Evolutionary conservation across 192 early-diverging fungal species (phyloP).

Genomic region (Podila minutissima): DNA sequence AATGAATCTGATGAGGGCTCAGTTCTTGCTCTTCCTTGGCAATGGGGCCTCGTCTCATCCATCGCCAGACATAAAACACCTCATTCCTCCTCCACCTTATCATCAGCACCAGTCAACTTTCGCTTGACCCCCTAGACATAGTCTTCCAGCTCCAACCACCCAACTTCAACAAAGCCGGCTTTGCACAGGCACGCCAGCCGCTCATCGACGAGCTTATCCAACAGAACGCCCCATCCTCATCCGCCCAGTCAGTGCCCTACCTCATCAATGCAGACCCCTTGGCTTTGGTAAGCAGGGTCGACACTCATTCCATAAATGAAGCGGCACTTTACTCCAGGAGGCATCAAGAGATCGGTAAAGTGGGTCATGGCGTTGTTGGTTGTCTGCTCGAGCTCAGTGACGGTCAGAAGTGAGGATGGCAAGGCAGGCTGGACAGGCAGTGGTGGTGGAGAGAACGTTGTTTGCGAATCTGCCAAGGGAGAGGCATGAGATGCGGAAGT

Average conservation of each 20-base stretch:
- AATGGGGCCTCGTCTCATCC: constrained; percentile 15
- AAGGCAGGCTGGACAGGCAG: constrained; percentile 1
- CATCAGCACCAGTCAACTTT: constrained; percentile 9
- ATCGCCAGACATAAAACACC: constrained; percentile 22
- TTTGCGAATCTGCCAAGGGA: background rate
- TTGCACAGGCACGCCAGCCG: constrained; percentile 17
- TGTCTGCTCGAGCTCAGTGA: constrained; percentile 15
- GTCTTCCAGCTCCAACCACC: constrained; percentile 24
- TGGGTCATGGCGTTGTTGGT: constrained; percentile 23
- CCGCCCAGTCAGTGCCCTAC: constrained; percentile 25
- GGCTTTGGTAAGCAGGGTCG: constrained; percentile 17
- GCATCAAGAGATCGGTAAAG: constrained; percentile 14
- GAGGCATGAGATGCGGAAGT: background rate
- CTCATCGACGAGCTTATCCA: constrained; percentile 27
- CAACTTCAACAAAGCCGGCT: constrained; percentile 17
- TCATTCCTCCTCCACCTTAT: constrained; percentile 12
- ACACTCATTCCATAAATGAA: constrained; percentile 9
- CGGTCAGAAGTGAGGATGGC: constrained; percentile 10
- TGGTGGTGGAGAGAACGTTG: constrained; percentile 8
- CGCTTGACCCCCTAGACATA: constrained; percentile 25
- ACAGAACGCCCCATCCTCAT: constrained; percentile 12
- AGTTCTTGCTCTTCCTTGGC: background rate
- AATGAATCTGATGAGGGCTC: no score
- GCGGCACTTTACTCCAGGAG: constrained; percentile 6
- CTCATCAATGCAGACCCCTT: constrained; percentile 27